These are phyloP conservation scores for Colletotrichum neosansevieriae DNA, from an alignment of 2,329 filamentous ascomycete genomes.

Conservation along the genomic window DNA sequence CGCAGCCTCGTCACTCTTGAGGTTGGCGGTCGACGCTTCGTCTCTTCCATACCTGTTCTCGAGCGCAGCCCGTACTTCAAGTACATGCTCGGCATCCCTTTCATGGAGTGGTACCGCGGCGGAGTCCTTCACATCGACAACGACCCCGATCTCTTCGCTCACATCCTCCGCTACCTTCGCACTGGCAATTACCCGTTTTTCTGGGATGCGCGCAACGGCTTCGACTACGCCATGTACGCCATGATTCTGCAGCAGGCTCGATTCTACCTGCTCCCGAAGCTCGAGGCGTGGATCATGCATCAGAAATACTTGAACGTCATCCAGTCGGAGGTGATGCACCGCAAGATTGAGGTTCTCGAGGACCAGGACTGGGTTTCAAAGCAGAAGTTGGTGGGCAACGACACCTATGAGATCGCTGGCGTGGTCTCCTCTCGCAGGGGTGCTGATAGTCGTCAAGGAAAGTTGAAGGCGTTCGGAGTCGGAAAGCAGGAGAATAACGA, in stretches of 20 bases:
- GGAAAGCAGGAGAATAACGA: background rate
- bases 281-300: slow-evolving; percentile 44
- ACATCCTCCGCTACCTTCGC: slow-evolving; percentile 52
- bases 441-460: background rate
- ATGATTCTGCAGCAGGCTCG: slow-evolving; percentile 49
- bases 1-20: slow-evolving; percentile 32
- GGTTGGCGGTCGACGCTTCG: slow-evolving; percentile 40
- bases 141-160: slow-evolving; percentile 51
- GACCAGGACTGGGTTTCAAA: slow-evolving; percentile 18
- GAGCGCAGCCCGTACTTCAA: slow-evolving; percentile 32
- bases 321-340: slow-evolving; percentile 27
- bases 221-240: slow-evolving; percentile 51
- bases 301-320: slow-evolving; percentile 42
- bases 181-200: slow-evolving; percentile 51
- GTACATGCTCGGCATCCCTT: slow-evolving; percentile 31
- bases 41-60: slow-evolving; percentile 36
- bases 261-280: slow-evolving; percentile 47
- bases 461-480: background rate
- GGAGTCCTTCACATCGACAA: slow-evolving; percentile 48
- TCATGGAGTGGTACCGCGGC: slow-evolving; percentile 26
- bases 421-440: slow-evolving; percentile 9
- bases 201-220: slow-evolving; percentile 46
- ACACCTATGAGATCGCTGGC: slow-evolving; percentile 21
- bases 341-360: slow-evolving; percentile 9
- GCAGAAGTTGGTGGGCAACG: background rate